phyloP scores from a whole-genome alignment of 2,329 filamentous ascomycete species.

The Tolypocladium paradoxum region DNA sequence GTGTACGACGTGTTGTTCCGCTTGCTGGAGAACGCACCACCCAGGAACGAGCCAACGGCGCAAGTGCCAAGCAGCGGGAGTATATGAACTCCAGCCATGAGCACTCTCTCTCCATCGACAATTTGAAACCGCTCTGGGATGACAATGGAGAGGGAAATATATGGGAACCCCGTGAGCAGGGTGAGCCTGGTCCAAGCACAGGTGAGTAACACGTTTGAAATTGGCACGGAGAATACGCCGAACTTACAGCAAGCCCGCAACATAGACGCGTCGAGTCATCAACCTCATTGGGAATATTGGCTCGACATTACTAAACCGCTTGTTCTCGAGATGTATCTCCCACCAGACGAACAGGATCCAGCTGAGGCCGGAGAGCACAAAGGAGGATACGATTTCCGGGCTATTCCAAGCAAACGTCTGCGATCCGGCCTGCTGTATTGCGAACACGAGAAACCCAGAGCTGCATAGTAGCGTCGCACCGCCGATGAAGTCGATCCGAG shows the following conservation, averaged over 20 bases:
- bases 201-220: neutral
- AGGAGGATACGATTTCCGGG: conserved; percentile 35
- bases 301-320: conserved; percentile 29
- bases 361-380: conserved; percentile 35
- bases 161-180: conserved; percentile 45
- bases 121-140: conserved; percentile 52
- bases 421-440: conserved; percentile 45
- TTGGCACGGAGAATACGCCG: neutral
- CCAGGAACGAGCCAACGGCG: conserved; percentile 44
- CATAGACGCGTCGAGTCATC: conserved; percentile 36
- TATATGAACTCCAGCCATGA: conserved; percentile 45
- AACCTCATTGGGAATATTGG: conserved; percentile 45
- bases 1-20: conserved; percentile 43
- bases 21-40: conserved; percentile 41
- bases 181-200: conserved; percentile 37
- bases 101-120: conserved; percentile 39
- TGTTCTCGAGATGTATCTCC: conserved; percentile 34
- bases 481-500: conserved; percentile 41
- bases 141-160: conserved; percentile 46
- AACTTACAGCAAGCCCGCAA: conserved; percentile 37
- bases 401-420: conserved; percentile 41
- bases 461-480: conserved; percentile 38
- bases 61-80: conserved; percentile 47
- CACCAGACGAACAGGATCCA: conserved; percentile 39
- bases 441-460: conserved; percentile 43